Evolutionary conservation across 1,284 basidiomycete genomes (phyloP).

Genomic region (Entoloma clypeatum): DNA sequence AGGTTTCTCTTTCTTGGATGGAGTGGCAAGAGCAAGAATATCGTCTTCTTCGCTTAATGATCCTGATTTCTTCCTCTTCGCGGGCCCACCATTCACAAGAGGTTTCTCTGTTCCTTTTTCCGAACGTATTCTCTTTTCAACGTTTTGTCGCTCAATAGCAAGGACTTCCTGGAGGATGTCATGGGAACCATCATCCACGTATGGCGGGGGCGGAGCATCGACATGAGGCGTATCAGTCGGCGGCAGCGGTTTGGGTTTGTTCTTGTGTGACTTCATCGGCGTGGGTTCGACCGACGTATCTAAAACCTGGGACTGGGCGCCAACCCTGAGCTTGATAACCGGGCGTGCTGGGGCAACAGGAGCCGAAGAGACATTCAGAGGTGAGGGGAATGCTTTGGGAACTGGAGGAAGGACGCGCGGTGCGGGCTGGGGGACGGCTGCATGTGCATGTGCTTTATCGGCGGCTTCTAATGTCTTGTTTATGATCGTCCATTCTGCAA

Average conservation of each 20-base stretch:
- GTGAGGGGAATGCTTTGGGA: conserved; percentile 29
- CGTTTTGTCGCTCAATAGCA: conserved; percentile 69
- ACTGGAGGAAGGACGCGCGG: conserved; percentile 28
- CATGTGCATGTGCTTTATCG: conserved; percentile 29
- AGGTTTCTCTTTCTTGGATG: conserved; percentile 59
- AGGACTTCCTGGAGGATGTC: conserved; percentile 78
- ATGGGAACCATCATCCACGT: conserved; percentile 71
- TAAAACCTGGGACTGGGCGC: conserved; percentile 28
- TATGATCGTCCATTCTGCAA: conserved; percentile 69
- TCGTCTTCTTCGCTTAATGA: conserved; percentile 53
- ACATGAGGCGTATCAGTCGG: conserved; percentile 25
- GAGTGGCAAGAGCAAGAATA: conserved; percentile 54
- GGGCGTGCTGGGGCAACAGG: conserved; percentile 38
- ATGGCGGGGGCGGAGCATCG: conserved; percentile 57
- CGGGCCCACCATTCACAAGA: conserved; percentile 28
- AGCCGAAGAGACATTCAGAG: conserved; percentile 23
- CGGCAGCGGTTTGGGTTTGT: conserved; percentile 38
- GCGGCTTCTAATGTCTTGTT: conserved; percentile 67
- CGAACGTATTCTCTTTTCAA: conserved; percentile 43
- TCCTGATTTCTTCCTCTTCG: conserved; percentile 55
- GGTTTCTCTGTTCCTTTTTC: conserved; percentile 32
- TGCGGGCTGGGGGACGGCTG: conserved; percentile 24
- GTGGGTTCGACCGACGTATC: conserved; percentile 27
- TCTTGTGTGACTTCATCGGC: conserved; percentile 36
- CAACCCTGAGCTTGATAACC: conserved; percentile 55